A percentile compares a stretch with the other conserved stretches of the same genome.
These are phyloP conservation scores for Rugonectria rugulosa DNA, from an alignment of 2,329 filamentous ascomycete species.

Conservation along the genomic window DNA sequence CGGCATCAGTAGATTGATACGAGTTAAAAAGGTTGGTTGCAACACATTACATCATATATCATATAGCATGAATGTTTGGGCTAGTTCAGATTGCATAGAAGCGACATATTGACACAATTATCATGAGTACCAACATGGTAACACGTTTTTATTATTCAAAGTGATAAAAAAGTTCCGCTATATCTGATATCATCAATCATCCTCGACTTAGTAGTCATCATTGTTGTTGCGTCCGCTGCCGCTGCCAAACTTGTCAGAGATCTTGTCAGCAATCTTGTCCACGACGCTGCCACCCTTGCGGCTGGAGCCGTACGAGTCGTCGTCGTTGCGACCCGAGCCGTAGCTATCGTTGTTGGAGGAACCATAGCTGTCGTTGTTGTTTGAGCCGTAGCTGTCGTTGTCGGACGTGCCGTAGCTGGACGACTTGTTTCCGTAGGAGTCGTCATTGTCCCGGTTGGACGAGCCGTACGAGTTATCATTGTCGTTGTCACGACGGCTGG, in stretches of 20 bases:
- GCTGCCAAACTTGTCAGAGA: conserved; percentile 57
- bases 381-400: conserved; percentile 1
- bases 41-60: background rate
- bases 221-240: conserved; percentile 13
- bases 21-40: background rate
- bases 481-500: conserved; percentile 8
- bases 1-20: background rate
- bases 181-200: conserved; percentile 2
- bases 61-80: too few species aligned
- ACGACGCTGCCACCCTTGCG: conserved; percentile 42
- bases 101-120: background rate
- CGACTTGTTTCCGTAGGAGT: background rate
- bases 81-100: background rate
- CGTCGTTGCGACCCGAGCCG: conserved; percentile 30
- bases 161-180: conserved; percentile 8
- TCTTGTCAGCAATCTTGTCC: conserved; percentile 65
- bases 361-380: conserved; percentile 24
- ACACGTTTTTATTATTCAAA: background rate
- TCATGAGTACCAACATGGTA: background rate
- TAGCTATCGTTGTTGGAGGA: conserved; percentile 29
- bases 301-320: conserved; percentile 26
- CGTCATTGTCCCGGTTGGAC: conserved; percentile 6
- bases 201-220: conserved; percentile 33
- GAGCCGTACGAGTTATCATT: conserved; percentile 1
- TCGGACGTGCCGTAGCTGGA: conserved; percentile 3